Evolutionary conservation across 768 basidiomycete species (phyloP).

Genomic region (Udeniomyces megalosporus): DNA sequence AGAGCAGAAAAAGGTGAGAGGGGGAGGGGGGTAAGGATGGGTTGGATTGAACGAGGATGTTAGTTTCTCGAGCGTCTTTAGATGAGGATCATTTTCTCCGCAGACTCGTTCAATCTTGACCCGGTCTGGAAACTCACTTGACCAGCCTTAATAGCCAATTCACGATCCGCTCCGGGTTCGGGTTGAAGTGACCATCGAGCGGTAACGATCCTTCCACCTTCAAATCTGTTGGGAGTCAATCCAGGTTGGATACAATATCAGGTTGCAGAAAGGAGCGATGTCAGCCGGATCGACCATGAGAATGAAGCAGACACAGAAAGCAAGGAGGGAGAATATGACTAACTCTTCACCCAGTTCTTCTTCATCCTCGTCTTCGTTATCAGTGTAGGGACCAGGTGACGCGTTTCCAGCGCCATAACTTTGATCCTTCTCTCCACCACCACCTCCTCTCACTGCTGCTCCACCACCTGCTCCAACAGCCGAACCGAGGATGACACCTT

Average conservation of each 20-base stretch:
- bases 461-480: conserved; percentile 24
- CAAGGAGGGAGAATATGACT: too few relatives aligned
- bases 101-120: conserved; percentile 64
- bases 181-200: conserved; percentile 47
- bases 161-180: conserved; percentile 30
- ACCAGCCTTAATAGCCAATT: conserved; percentile 43
- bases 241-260: too few relatives aligned
- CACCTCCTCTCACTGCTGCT: conserved; percentile 16
- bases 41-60: conserved; percentile 62
- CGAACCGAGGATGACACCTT: conserved; percentile 64
- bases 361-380: conserved; percentile 19
- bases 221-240: too few relatives aligned
- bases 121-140: conserved; percentile 53
- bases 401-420: conserved; percentile 4
- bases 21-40: too few relatives aligned
- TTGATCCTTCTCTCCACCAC: conserved; percentile 14
- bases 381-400: not conserved
- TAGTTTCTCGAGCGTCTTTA: conserved; percentile 52
- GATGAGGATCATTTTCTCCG: conserved; percentile 41
- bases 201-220: conserved; percentile 20
- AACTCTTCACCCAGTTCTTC: conserved; percentile 35
- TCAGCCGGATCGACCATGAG: too few relatives aligned
- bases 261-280: too few relatives aligned
- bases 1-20: conserved; percentile 37
- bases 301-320: too few relatives aligned